Evolutionary conservation across 2,329 filamentous ascomycete genomes (phyloP).

Genomic region (Sporothrix euskadiensis): DNA sequence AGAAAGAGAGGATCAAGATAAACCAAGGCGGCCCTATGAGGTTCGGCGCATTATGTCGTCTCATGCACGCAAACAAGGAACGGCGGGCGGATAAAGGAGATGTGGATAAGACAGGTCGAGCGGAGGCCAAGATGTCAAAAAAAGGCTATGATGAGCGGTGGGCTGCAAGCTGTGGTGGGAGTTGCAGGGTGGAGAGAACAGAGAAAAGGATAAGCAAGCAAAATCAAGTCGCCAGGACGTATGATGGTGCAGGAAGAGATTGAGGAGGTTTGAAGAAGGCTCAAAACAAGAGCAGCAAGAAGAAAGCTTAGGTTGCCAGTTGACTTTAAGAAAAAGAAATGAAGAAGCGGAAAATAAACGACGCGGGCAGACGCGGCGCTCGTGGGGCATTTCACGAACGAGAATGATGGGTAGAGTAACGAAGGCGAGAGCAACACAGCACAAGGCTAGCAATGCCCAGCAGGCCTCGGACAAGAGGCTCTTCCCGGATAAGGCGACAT

Average conservation of each 20-base stretch:
- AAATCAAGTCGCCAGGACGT: background rate
- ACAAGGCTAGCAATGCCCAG: background rate
- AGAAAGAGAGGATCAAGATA: background rate
- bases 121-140: background rate
- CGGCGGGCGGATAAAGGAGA: background rate
- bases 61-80: constrained; percentile 6
- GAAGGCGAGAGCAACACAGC: background rate
- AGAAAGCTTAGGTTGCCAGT: background rate
- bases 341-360: background rate
- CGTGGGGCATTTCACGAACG: constrained; percentile 12
- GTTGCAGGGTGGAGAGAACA: background rate
- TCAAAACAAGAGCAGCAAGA: background rate
- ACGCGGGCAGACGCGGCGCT: background rate
- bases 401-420: background rate
- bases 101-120: background rate
- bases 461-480: background rate
- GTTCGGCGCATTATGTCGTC: background rate
- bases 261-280: background rate
- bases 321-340: background rate
- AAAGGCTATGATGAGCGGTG: background rate
- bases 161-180: background rate
- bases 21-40: background rate
- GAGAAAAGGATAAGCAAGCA: background rate
- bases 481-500: background rate
- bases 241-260: background rate